Percentiles rank a stretch among this genome's conserved stretches.
Evolutionary conservation across 2,329 filamentous ascomycete species (phyloP).

Genomic region (Ophiosphaerella herpotricha): DNA sequence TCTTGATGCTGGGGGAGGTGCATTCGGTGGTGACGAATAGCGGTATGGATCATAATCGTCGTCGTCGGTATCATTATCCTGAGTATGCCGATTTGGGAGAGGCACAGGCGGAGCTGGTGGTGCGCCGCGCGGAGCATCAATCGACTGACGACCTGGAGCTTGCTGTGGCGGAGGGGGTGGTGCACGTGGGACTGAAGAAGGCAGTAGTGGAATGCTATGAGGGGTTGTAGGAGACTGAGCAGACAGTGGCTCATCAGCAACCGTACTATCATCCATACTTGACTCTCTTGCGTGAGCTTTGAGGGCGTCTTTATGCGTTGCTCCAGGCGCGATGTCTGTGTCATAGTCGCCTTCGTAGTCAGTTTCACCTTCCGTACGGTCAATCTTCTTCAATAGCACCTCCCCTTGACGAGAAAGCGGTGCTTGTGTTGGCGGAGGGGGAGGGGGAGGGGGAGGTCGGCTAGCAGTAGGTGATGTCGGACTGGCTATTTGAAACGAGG

Average conservation of each 20-base stretch:
- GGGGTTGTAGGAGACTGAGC: slow-evolving; percentile 47
- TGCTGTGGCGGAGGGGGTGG: slow-evolving; percentile 65
- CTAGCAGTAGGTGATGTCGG: slow-evolving; percentile 40
- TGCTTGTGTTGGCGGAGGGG: slow-evolving; percentile 51
- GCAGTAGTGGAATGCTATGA: slow-evolving; percentile 40
- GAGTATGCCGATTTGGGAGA: slow-evolving; percentile 61
- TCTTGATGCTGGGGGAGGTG: slow-evolving; percentile 40
- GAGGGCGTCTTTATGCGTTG: slow-evolving; percentile 90
- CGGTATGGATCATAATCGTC: slow-evolving; percentile 70
- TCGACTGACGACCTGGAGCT: slow-evolving; percentile 61
- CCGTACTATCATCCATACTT: slow-evolving; percentile 70
- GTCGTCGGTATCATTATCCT: slow-evolving; percentile 7
- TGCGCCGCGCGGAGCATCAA: slow-evolving; percentile 70
- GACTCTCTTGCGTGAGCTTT: slow-evolving; percentile 79
- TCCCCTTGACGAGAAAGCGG: slow-evolving; percentile 47
- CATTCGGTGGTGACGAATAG: slow-evolving; percentile 45
- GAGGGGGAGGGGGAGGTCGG: slow-evolving; percentile 55
- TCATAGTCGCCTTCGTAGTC: slow-evolving; percentile 99
- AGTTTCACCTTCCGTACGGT: slow-evolving; percentile 78
- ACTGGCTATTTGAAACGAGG: slow-evolving; percentile 60
- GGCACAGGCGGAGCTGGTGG: slow-evolving; percentile 70
- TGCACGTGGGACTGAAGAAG: slow-evolving; percentile 46
- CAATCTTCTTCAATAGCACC: slow-evolving; percentile 47
- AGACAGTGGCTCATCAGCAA: slow-evolving; percentile 58
- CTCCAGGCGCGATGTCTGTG: slow-evolving; percentile 92